These are phyloP conservation scores for Zymoseptoria tritici DNA, from an alignment of 2,329 filamentous ascomycete genomes.

Conservation along the genomic window DNA sequence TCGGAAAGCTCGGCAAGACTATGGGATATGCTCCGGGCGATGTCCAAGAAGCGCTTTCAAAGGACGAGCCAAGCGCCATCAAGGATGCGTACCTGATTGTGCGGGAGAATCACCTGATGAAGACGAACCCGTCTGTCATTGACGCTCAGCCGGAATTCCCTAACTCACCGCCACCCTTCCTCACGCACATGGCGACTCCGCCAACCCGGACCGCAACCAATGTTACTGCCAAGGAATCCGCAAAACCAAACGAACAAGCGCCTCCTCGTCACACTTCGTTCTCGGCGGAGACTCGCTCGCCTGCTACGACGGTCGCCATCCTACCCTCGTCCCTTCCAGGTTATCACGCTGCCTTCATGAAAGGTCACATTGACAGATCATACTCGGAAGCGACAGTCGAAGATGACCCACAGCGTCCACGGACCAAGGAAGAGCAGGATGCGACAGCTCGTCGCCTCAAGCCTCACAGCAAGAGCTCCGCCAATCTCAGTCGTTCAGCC, in stretches of 20 bases:
- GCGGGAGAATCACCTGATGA: constrained; percentile 95
- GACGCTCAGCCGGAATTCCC: constrained; percentile 44
- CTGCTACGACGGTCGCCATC: constrained; percentile 75
- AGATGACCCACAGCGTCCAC: constrained; percentile 31
- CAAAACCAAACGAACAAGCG: constrained; percentile 7
- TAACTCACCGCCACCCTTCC: constrained; percentile 20
- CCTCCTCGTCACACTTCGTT: constrained; percentile 37
- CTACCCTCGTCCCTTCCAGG: constrained; percentile 83
- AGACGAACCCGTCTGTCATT: constrained; percentile 60
- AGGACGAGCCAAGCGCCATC: constrained; percentile 91
- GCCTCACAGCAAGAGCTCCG: constrained; percentile 64
- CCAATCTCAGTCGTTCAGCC: constrained; percentile 21
- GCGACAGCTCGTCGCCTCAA: constrained; percentile 75
- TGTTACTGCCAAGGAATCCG: constrained; percentile 18
- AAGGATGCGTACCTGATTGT: constrained; percentile 99
- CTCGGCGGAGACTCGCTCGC: constrained; percentile 33
- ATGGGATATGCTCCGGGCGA: constrained; percentile 96
- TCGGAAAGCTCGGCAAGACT: constrained; percentile 91
- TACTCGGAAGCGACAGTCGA: constrained; percentile 19
- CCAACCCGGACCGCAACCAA: constrained; percentile 17
- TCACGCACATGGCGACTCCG: constrained; percentile 35
- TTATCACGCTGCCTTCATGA: constrained; percentile 87
- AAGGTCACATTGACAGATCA: constrained; percentile 46
- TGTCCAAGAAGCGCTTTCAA: constrained; percentile 86
- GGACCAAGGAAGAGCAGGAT: constrained; percentile 60